Evolutionary conservation across 257 asterid genomes (phyloP).

Genomic region (Salvia rosmarinus): DNA sequence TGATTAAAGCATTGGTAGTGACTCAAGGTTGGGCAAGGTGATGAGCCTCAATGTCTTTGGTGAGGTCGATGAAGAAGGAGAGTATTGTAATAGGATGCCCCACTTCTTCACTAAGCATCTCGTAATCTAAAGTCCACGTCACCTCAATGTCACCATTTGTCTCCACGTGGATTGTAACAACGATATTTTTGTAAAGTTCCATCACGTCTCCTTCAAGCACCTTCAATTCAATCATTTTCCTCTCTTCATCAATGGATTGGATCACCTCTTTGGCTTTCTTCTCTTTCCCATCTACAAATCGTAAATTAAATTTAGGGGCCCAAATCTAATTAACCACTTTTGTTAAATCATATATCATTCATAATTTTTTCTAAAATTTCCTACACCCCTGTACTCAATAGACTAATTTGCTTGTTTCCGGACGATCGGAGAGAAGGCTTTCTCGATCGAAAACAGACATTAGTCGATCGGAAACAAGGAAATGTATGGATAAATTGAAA

Average conservation of each 20-base stretch:
- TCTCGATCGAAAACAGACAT: no score
- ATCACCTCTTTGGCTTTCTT: background rate
- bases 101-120: slow-evolving; percentile 17
- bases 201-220: background rate
- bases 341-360: no score
- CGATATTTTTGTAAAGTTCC: background rate
- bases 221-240: background rate
- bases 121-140: background rate
- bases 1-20: no score
- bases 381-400: no score
- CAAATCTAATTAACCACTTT: no score
- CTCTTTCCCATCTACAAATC: background rate
- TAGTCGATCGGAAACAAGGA: no score
- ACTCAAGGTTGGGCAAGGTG: background rate
- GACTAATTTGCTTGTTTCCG: no score
- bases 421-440: no score
- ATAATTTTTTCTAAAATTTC: no score
- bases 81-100: slow-evolving; percentile 3
- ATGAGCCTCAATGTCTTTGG: slow-evolving; percentile 10
- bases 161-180: slow-evolving; percentile 1
- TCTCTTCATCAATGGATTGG: slow-evolving; percentile 2
- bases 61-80: background rate
- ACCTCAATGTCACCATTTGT: background rate
- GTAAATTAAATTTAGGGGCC: background rate
- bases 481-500: no score